phyloP scores from a whole-genome alignment of 176 grass and related monocot genomes.

The Aegilops umbellulata region DNA sequence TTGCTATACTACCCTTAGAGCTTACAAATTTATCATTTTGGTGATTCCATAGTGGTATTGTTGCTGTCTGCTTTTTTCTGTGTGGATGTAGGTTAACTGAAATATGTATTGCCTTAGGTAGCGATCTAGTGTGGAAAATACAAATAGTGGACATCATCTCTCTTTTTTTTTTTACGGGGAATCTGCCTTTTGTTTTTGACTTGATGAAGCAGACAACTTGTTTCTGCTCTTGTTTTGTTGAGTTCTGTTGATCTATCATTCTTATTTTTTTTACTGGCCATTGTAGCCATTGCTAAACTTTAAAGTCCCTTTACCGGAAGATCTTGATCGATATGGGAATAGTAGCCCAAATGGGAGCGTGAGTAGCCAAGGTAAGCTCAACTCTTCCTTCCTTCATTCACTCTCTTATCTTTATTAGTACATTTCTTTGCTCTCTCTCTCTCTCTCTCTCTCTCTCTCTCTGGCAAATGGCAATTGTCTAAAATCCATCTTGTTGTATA shows the following conservation, averaged over 20 bases:
- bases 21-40: not conserved
- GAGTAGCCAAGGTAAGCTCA: constrained; percentile 64
- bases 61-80: constrained; percentile 11
- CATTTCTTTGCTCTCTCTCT: not conserved
- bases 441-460: not conserved
- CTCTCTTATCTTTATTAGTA: not conserved
- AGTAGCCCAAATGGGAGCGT: constrained; percentile 74
- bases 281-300: constrained; percentile 89
- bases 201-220: not conserved
- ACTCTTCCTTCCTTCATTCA: not conserved
- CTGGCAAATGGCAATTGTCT: not conserved
- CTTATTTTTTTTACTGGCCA: constrained; percentile 34
- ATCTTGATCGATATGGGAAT: constrained; percentile 62
- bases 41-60: not conserved
- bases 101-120: not conserved
- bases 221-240: constrained; percentile 10
- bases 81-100: not conserved
- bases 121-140: not conserved
- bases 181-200: not conserved
- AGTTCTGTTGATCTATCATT: not conserved
- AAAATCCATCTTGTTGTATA: constrained; percentile 21
- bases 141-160: not conserved
- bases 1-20: not conserved
- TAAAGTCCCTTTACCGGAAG: constrained; percentile 72
- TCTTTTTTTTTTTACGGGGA: not conserved